A percentile compares a stretch with the other conserved stretches of the same genome.
phyloP scores from a whole-genome alignment of 1,139 yeast genomes.

The Lodderomyces margitis region DNA sequence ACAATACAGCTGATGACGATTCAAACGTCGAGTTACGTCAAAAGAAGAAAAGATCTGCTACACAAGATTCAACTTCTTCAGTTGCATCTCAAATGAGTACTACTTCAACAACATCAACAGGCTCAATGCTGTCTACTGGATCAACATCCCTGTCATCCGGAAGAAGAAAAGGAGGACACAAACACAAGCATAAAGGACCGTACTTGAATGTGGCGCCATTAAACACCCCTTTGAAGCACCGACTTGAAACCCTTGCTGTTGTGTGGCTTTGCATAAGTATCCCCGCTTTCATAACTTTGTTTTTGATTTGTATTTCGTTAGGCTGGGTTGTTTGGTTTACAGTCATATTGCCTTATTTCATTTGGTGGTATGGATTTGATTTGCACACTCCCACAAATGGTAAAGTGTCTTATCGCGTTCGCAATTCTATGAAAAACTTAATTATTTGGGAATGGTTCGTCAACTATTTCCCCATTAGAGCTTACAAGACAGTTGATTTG shows the following conservation, averaged over 20 bases:
- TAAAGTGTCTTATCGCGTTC: conserved; percentile 54
- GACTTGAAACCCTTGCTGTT: conserved; percentile 71
- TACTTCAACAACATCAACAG: background rate
- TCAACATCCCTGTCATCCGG: background rate
- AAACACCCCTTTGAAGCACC: conserved; percentile 51
- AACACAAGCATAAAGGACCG: conserved; percentile 10
- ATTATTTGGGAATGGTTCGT: conserved; percentile 74
- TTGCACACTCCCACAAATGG: conserved; percentile 76
- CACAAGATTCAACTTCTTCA: conserved; percentile 1
- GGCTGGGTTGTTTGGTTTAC: conserved; percentile 73
- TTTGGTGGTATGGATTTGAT: conserved; percentile 58
- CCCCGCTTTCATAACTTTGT: conserved; percentile 54
- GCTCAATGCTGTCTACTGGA: background rate
- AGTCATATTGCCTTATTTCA: conserved; percentile 49
- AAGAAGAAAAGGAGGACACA: background rate
- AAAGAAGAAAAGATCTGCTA: conserved; percentile 2
- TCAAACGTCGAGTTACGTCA: background rate
- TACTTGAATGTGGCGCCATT: conserved; percentile 48
- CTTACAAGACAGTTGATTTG: conserved; percentile 70
- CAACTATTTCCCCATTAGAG: conserved; percentile 72
- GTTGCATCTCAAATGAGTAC: background rate
- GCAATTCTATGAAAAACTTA: conserved; percentile 56
- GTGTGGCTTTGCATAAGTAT: conserved; percentile 77
- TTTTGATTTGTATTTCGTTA: conserved; percentile 55
- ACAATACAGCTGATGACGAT: too few species aligned